These are phyloP conservation scores for Elaphomyces granulatus DNA, from an alignment of 495 filamentous ascomycete species.

Conservation along the genomic window DNA sequence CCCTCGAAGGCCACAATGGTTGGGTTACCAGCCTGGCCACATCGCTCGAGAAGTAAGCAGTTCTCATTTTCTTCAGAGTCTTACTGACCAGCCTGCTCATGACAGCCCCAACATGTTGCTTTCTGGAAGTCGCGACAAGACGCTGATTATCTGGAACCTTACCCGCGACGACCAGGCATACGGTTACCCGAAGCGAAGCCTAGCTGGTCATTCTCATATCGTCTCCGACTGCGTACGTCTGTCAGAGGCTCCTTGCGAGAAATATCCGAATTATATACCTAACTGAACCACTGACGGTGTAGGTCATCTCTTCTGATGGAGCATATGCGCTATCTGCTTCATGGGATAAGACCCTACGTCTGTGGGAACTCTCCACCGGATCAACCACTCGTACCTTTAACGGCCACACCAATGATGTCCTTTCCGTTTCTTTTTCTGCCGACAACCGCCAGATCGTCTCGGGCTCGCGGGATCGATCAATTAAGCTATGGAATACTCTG, in stretches of 20 bases:
- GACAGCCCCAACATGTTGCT: slow-evolving; percentile 98
- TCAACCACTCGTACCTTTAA: slow-evolving; percentile 95
- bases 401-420: slow-evolving; percentile 98
- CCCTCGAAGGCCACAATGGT: slow-evolving; percentile 88
- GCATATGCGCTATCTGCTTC: slow-evolving; percentile 98
- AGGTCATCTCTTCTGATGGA: slow-evolving; percentile 99
- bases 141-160: slow-evolving; percentile 99
- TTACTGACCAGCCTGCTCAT: slow-evolving; percentile 10
- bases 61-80: too few relatives aligned
- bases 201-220: slow-evolving; percentile 98
- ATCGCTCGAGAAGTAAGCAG: slow-evolving; percentile 89
- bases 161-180: slow-evolving; percentile 96
- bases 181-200: slow-evolving; percentile 96
- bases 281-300: slow-evolving; percentile 8
- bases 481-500: slow-evolving; percentile 99
- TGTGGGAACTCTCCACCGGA: slow-evolving; percentile 96
- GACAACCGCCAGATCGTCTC: slow-evolving; percentile 99
- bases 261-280: too few relatives aligned
- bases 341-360: slow-evolving; percentile 99
- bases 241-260: too few relatives aligned
- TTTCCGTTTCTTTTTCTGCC: slow-evolving; percentile 99
- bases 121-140: slow-evolving; percentile 93
- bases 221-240: slow-evolving; percentile 97
- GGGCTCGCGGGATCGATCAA: slow-evolving; percentile 90
- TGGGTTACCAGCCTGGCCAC: slow-evolving; percentile 74